A percentile compares a stretch with the other conserved stretches of the same genome.
Evolutionary conservation across 1,284 basidiomycete species (phyloP).

Genomic region (Porphyrellus sp.): DNA sequence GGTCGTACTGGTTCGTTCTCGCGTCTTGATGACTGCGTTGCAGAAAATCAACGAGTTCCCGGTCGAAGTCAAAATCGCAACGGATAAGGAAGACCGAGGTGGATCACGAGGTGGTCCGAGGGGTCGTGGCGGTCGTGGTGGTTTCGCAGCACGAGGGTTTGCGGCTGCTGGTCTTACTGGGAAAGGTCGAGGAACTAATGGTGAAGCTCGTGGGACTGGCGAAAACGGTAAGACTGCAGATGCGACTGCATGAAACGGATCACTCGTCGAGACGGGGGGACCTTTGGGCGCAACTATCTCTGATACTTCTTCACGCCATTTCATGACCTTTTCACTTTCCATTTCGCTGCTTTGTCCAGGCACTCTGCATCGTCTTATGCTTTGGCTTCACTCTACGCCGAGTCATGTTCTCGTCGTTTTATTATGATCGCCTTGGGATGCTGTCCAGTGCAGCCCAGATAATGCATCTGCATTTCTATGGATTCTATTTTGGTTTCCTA

Average conservation of each 20-base stretch:
- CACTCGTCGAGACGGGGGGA: slow-evolving; percentile 21
- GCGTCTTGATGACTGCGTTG: slow-evolving; percentile 6
- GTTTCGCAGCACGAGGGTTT: slow-evolving; percentile 59
- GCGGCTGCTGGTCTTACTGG: slow-evolving; percentile 65
- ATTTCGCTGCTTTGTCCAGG: slow-evolving; percentile 14
- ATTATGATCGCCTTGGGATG: slow-evolving; percentile 22
- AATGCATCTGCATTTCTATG: slow-evolving; percentile 24
- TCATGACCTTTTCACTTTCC: slow-evolving; percentile 19
- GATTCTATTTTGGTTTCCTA: slow-evolving; percentile 5
- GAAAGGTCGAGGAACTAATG: slow-evolving; percentile 35
- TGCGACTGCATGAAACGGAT: slow-evolving; percentile 24
- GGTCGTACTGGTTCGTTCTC: slow-evolving; percentile 20
- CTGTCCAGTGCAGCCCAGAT: slow-evolving; percentile 15
- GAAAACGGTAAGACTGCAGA: slow-evolving; percentile 31
- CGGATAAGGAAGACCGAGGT: slow-evolving; percentile 54
- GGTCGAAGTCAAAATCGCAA: slow-evolving; percentile 67
- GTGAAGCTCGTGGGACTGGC: slow-evolving; percentile 30
- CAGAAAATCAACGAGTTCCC: slow-evolving; percentile 66
- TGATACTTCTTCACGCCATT: slow-evolving; percentile 19
- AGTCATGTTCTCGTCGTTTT: slow-evolving; percentile 23
- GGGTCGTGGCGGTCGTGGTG: slow-evolving; percentile 55
- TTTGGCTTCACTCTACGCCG: slow-evolving; percentile 20
- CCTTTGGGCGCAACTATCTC: slow-evolving; percentile 18
- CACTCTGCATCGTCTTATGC: slow-evolving; percentile 12
- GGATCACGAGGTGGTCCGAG: slow-evolving; percentile 42